These are phyloP conservation scores for Luvunga scandens DNA, from an alignment of 345 rosid species.

Conservation along the genomic window DNA sequence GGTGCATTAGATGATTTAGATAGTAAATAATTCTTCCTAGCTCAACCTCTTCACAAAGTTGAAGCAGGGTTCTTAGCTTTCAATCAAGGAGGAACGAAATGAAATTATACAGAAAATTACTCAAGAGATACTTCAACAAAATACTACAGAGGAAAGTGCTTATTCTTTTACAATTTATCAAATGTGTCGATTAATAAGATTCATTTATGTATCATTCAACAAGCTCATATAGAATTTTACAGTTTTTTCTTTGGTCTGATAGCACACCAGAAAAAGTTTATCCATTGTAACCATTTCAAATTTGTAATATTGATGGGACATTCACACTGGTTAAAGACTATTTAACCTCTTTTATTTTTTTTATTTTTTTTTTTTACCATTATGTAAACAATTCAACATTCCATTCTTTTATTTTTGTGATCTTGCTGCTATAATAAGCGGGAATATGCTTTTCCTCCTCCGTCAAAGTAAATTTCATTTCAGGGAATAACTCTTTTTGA, in stretches of 20 bases:
- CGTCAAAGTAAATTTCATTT: too few species aligned
- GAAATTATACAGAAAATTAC: background rate
- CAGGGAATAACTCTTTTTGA: background rate
- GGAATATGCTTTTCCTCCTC: too few species aligned
- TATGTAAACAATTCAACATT: too few species aligned
- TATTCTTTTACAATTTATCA: background rate
- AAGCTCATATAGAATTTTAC: background rate
- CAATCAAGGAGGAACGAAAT: background rate
- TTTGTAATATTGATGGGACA: background rate
- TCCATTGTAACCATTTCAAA: background rate
- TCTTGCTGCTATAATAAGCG: too few species aligned
- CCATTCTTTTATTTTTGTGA: too few species aligned
- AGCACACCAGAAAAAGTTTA: background rate
- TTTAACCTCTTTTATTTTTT: too few species aligned
- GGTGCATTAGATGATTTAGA: constrained; percentile 6
- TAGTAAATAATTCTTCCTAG: background rate
- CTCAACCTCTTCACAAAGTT: background rate
- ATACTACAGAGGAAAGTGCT: background rate
- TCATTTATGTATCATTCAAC: background rate
- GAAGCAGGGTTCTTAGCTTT: background rate
- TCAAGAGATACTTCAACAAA: background rate
- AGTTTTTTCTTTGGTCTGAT: too few species aligned
- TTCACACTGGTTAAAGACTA: background rate
- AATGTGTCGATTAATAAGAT: background rate
- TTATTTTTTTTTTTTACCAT: too few species aligned